Evolutionary conservation across 2,329 filamentous ascomycete species (phyloP), one percentile per base, ranked within the genome.

Genomic region (Onygenales sp.): DNA sequence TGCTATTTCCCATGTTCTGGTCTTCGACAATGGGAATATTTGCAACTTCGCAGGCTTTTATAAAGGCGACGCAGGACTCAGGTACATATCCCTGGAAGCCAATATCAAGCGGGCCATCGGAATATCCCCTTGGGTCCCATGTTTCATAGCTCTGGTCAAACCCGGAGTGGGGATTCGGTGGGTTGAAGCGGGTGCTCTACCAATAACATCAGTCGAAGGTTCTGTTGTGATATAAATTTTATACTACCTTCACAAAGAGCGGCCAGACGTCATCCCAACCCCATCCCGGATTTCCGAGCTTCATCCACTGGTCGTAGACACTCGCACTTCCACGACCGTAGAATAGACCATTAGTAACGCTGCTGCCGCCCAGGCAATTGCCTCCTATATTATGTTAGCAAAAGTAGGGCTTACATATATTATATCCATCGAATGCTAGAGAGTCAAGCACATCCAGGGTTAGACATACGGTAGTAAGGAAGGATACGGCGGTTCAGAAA

Each of bases 11-110:
- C 13, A 54, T 58, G 54, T 69, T 68, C 7, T 67, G 56, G 14
- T 69, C 66, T 8, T 66, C 52, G 9, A 68, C 64, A n/a, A 67
- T 62, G 1, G 65, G 63, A n/a, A 67, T 63, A 13, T 61, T 56
- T 5, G 60, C 57, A 11, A 63, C 60, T 50, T 67, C 63, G 31
- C 57, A 60, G 38, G 64, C 65, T 21, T 58, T 35, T 11, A 68
- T 60, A 21, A 68, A 68, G 0, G 57, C 63, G 17, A 64, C 56
- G 2, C 59, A 61, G 4, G 63, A 65, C 3, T 60, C 54, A 0
- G 64, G 61, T 7, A 67, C 64, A 42, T 63, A 67, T 11, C 49
- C 49, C 31, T 51, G 49, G 31, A 43, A 51, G 21, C 41, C 60
- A 7, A 68, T 61, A 53, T 68, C 55, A 1, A 68, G 31, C 11